Percentiles rank a stretch among this genome's conserved stretches.
phyloP scores from a whole-genome alignment of 2,329 filamentous ascomycete species.

The Ophiostoma australiae region DNA sequence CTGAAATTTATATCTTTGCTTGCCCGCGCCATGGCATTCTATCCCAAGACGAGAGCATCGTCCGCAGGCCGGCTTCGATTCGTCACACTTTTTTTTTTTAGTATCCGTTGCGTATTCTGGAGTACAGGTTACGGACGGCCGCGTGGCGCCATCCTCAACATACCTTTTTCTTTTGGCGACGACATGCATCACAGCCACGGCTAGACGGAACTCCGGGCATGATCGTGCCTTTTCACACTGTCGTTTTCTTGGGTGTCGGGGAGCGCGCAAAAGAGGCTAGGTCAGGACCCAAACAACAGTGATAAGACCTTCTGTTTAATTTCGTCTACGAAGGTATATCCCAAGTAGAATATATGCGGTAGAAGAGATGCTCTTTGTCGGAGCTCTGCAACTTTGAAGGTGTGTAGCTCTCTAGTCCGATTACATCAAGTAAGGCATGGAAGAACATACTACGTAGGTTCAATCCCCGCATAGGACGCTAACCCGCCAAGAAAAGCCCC shows the following conservation, averaged over 20 bases:
- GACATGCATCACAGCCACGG: constrained; percentile 27
- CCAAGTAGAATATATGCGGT: not conserved
- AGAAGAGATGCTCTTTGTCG: not conserved
- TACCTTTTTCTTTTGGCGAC: constrained; percentile 28
- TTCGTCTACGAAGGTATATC: not conserved
- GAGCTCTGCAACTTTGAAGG: not conserved
- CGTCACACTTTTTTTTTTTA: constrained; percentile 24
- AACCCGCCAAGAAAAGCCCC: not conserved
- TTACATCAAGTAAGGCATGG: not conserved
- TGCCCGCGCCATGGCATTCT: constrained; percentile 24
- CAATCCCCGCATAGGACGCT: not conserved
- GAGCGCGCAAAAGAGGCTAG: not conserved
- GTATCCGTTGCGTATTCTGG: not conserved
- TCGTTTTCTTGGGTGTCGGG: not conserved
- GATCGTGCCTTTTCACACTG: not conserved
- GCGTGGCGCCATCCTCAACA: too few relatives aligned
- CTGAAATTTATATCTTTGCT: constrained; percentile 27
- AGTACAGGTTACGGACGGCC: not conserved
- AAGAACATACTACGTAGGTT: not conserved
- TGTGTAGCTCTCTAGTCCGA: not conserved
- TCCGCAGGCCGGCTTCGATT: constrained; percentile 23
- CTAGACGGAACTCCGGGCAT: constrained; percentile 27
- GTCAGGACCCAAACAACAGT: not conserved
- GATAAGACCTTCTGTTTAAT: not conserved
- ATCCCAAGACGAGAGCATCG: constrained; percentile 25